Evolutionary conservation across 1,284 basidiomycete genomes (phyloP).

Genomic region (Entoloma clypeatum): DNA sequence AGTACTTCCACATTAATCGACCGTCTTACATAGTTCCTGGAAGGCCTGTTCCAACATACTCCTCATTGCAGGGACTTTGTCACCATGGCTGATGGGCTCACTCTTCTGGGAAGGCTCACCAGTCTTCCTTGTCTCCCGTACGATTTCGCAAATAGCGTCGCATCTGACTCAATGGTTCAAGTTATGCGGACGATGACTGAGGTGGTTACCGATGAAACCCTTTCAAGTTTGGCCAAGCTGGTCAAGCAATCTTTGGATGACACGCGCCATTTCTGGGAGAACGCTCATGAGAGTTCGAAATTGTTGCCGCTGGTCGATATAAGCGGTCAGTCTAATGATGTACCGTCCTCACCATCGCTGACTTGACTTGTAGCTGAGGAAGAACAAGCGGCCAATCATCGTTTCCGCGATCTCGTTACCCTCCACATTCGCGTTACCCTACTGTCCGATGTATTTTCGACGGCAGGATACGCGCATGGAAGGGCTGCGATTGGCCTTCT

Average conservation of each 20-base stretch:
- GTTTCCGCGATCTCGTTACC: conserved; percentile 75
- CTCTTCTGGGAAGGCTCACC: conserved; percentile 74
- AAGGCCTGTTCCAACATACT: conserved; percentile 90
- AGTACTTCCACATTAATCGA: conserved; percentile 7
- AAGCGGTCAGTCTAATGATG: conserved; percentile 33
- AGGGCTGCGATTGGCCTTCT: conserved; percentile 76
- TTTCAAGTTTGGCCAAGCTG: conserved; percentile 69
- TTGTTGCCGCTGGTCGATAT: conserved; percentile 59
- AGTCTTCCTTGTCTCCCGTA: conserved; percentile 86
- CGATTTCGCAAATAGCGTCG: conserved; percentile 80
- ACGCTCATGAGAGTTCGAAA: conserved; percentile 50
- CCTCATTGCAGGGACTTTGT: conserved; percentile 93
- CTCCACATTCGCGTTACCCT: conserved; percentile 80
- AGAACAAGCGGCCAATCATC: conserved; percentile 52
- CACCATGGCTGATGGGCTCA: conserved; percentile 68
- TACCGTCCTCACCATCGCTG: conserved; percentile 5
- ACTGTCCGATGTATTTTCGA: conserved; percentile 85
- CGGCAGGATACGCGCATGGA: conserved; percentile 81
- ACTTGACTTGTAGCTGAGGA: conserved; percentile 39
- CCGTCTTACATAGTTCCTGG: conserved; percentile 64
- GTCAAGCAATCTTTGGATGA: conserved; percentile 71
- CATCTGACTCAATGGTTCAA: conserved; percentile 82
- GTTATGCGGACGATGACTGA: conserved; percentile 89
- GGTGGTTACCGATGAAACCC: conserved; percentile 74
- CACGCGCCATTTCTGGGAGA: conserved; percentile 72